A percentile compares a stretch with the other conserved stretches of the same genome.
Evolutionary conservation across 208 protist species (phyloP).

Genomic region (Leishmania lainsoni): DNA sequence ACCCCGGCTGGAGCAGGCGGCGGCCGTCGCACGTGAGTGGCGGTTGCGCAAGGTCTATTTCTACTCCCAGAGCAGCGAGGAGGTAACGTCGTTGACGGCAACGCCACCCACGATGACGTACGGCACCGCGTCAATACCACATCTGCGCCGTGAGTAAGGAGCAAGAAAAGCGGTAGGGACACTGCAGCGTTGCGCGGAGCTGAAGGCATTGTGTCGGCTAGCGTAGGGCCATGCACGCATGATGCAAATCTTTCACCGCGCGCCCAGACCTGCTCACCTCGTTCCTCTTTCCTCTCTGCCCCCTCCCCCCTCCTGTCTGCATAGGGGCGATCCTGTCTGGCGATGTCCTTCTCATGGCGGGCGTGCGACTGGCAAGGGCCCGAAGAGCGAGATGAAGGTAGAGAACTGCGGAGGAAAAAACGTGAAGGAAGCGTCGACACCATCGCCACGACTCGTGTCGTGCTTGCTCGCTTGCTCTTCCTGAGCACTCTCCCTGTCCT

Average conservation of each 20-base stretch:
- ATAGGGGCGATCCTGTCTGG: neutral
- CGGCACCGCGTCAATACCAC: constrained; percentile 9
- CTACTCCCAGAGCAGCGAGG: constrained; percentile 12
- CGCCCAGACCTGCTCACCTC: neutral
- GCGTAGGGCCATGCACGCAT: neutral
- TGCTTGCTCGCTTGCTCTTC: neutral
- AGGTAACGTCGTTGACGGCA: constrained; percentile 14
- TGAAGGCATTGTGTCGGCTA: neutral
- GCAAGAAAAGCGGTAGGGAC: neutral
- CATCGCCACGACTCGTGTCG: neutral
- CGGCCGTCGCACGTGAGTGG: neutral
- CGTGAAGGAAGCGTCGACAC: neutral
- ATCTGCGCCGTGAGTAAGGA: neutral
- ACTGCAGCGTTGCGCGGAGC: neutral
- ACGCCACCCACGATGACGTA: constrained; percentile 4
- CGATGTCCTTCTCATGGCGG: neutral
- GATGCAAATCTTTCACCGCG: neutral
- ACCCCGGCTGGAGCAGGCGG: constrained; percentile 29
- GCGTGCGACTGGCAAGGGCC: neutral
- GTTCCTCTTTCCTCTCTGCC: neutral
- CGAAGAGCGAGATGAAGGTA: neutral
- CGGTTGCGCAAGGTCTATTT: neutral
- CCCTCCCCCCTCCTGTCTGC: neutral
- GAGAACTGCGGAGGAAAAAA: too few species aligned
- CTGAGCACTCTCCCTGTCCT: neutral